These are phyloP conservation scores for Neonectria neomacrospora DNA, from an alignment of 2,329 filamentous ascomycete species.

Conservation along the genomic window DNA sequence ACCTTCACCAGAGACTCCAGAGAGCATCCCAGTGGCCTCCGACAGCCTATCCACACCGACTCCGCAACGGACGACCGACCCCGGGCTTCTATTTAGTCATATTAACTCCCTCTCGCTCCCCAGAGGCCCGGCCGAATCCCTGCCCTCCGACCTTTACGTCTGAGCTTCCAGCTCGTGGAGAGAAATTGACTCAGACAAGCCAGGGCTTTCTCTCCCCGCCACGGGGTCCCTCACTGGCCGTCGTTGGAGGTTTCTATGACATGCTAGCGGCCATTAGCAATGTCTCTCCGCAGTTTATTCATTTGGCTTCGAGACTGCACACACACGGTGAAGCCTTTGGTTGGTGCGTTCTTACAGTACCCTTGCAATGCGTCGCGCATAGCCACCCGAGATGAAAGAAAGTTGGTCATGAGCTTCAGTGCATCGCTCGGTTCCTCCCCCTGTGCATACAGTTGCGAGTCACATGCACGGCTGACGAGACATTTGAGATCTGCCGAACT, in stretches of 20 bases:
- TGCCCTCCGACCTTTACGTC: slow-evolving; percentile 2
- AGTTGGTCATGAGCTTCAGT: neutral
- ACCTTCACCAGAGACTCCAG: neutral
- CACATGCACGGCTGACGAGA: neutral
- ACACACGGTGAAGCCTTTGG: slow-evolving; percentile 6
- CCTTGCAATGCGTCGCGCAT: neutral
- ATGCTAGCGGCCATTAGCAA: neutral
- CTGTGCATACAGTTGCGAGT: neutral
- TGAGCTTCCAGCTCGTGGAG: slow-evolving; percentile 7
- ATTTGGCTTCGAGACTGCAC: neutral
- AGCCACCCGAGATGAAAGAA: neutral
- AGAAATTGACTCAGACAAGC: slow-evolving; percentile 14
- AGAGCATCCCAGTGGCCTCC: slow-evolving; percentile 10
- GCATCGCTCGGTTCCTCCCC: neutral
- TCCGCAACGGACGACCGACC: slow-evolving; percentile 22
- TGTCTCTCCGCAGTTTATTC: neutral
- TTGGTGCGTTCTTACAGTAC: neutral
- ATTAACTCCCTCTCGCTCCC: slow-evolving; percentile 23
- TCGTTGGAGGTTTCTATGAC: neutral
- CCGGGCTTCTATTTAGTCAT: slow-evolving; percentile 27
- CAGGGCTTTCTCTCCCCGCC: neutral
- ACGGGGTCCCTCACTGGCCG: slow-evolving; percentile 1
- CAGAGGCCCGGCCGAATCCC: slow-evolving; percentile 11
- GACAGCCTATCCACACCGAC: slow-evolving; percentile 16
- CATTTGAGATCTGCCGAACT: neutral